Percentiles rank a stretch among this genome's conserved stretches.
Evolutionary conservation across 2,329 filamentous ascomycete genomes (phyloP).

Genomic region (Phyllosticta citribraziliensis): DNA sequence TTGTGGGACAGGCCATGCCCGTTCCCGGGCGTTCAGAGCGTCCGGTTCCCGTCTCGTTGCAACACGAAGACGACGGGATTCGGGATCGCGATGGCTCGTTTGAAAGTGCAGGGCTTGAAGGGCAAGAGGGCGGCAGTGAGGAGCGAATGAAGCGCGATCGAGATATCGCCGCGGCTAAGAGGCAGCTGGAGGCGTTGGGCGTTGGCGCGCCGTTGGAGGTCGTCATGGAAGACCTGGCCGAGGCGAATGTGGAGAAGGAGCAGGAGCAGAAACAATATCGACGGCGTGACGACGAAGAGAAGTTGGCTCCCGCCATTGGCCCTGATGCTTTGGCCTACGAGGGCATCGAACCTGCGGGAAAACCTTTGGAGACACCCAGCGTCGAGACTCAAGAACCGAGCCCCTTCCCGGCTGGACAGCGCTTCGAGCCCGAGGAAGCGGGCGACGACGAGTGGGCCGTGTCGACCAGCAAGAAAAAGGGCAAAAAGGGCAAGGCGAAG

Average conservation of each 20-base stretch:
- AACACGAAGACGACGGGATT: background rate
- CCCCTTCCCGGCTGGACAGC: background rate
- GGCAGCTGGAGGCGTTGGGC: slow-evolving; percentile 22
- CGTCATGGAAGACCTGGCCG: slow-evolving; percentile 12
- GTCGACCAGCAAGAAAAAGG: slow-evolving; percentile 16
- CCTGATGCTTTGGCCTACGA: too few species aligned
- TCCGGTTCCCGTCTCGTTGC: background rate
- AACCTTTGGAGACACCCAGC: too few species aligned
- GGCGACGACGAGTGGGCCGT: slow-evolving; percentile 10
- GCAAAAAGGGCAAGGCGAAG: slow-evolving; percentile 14
- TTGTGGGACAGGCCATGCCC: background rate
- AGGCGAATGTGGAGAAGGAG: slow-evolving; percentile 7
- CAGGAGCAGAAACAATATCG: background rate
- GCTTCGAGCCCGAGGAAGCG: background rate
- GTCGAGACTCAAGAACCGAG: background rate
- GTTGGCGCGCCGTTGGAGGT: slow-evolving; percentile 18
- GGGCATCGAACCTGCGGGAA: too few species aligned
- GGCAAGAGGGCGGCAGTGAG: background rate
- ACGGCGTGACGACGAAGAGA: background rate
- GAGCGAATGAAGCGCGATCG: slow-evolving; percentile 13
- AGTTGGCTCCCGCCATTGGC: too few species aligned
- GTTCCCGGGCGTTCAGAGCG: background rate
- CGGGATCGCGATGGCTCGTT: background rate
- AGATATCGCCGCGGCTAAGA: slow-evolving; percentile 42
- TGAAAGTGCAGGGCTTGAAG: background rate